These are phyloP conservation scores for Lyophyllum shimeji DNA, from an alignment of 768 basidiomycete genomes.

Conservation along the genomic window DNA sequence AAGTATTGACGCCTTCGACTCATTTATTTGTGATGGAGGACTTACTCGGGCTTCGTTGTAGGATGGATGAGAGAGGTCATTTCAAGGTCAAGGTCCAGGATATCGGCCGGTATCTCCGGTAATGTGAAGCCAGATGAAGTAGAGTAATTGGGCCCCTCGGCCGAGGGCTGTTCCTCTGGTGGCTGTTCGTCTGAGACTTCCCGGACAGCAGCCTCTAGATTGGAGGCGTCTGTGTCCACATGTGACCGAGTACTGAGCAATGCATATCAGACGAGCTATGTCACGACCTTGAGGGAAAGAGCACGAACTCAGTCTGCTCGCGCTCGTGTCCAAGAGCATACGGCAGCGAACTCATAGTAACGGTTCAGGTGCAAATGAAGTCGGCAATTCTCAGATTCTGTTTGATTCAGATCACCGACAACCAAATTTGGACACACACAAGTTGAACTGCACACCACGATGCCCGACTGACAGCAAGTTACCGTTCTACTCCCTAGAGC, in stretches of 20 bases:
- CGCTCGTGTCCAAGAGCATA: constrained; percentile 11
- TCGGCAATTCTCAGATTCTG: constrained; percentile 8
- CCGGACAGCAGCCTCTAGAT: neutral
- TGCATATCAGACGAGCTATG: constrained; percentile 30
- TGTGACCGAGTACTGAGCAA: constrained; percentile 21
- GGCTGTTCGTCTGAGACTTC: neutral
- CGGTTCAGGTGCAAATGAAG: constrained; percentile 31
- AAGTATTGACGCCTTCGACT: constrained; percentile 17
- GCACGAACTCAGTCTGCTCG: constrained; percentile 35
- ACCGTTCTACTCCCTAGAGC: neutral
- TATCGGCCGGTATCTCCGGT: constrained; percentile 53
- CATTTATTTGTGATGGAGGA: constrained; percentile 22
- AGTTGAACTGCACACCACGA: neutral
- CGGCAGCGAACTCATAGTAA: constrained; percentile 26
- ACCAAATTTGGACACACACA: constrained; percentile 10
- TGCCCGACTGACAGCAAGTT: neutral
- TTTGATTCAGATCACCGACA: constrained; percentile 42
- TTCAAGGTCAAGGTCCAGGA: constrained; percentile 45
- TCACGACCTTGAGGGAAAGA: constrained; percentile 15
- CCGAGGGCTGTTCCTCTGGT: neutral
- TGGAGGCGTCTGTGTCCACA: neutral
- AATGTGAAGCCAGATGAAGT: constrained; percentile 14
- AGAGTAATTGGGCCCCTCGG: constrained; percentile 5
- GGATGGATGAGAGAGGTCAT: constrained; percentile 42
- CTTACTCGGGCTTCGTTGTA: constrained; percentile 45